Evolutionary conservation across 2,329 filamentous ascomycete genomes (phyloP).

Genomic region (Arthrinium phaeospermum): DNA sequence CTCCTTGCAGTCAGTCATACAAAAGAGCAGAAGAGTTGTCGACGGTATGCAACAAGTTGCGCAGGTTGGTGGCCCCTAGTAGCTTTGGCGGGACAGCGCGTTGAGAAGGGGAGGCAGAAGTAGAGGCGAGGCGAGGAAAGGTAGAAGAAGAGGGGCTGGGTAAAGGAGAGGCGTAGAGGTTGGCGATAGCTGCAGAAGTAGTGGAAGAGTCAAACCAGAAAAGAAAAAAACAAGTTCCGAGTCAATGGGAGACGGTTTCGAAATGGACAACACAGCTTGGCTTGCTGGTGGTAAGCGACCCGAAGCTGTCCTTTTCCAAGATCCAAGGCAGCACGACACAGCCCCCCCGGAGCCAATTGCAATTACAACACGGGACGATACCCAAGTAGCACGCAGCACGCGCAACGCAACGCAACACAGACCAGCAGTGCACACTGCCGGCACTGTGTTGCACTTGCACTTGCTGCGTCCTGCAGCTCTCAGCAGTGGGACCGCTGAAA

Average conservation of each 20-base stretch:
- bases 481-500: not conserved
- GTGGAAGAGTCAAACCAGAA: not conserved
- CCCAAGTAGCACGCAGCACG: not conserved
- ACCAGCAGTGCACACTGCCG: not conserved
- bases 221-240: slow-evolving; percentile 8
- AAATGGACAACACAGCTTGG: not conserved
- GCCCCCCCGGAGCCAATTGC: not conserved
- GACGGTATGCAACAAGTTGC: not conserved
- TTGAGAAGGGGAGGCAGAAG: not conserved
- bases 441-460: not conserved
- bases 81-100: not conserved
- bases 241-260: slow-evolving; percentile 9
- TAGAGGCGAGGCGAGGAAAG: not conserved
- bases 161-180: slow-evolving; percentile 5
- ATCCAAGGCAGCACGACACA: slow-evolving; percentile 5
- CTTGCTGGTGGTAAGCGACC: slow-evolving; percentile 9
- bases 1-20: not conserved
- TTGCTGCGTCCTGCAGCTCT: not conserved
- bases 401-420: not conserved
- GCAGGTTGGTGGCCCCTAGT: not conserved
- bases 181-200: slow-evolving; percentile 20
- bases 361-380: not conserved
- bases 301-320: slow-evolving; percentile 14
- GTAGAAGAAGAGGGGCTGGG: slow-evolving; percentile 9
- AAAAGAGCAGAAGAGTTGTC: not conserved